Evolutionary conservation across 768 basidiomycete species (phyloP).

Genomic region (Suillus alpinus): DNA sequence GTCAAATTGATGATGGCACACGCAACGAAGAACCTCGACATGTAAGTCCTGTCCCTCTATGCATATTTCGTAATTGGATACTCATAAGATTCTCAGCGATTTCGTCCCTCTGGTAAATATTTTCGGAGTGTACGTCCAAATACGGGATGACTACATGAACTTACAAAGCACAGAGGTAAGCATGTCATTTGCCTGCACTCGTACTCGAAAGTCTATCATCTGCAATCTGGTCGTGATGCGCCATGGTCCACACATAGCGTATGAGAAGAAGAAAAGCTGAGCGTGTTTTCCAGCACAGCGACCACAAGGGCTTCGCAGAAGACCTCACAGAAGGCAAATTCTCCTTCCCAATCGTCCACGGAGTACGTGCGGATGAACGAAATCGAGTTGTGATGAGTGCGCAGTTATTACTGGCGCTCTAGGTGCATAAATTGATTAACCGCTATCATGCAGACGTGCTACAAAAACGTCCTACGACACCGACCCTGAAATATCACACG

Average conservation of each 20-base stretch:
- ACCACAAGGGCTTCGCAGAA: slow-evolving; percentile 67
- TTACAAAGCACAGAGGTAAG: slow-evolving; percentile 79
- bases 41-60: slow-evolving; percentile 40
- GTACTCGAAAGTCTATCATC: not conserved
- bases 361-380: slow-evolving; percentile 71
- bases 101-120: slow-evolving; percentile 92
- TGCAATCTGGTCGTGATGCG: not conserved
- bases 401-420: slow-evolving; percentile 21
- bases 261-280: not conserved
- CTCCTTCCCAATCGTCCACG: slow-evolving; percentile 76
- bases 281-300: slow-evolving; percentile 46
- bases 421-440: not conserved
- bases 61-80: not conserved
- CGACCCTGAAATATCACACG: slow-evolving; percentile 77
- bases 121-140: slow-evolving; percentile 93
- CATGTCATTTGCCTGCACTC: not conserved
- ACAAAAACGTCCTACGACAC: slow-evolving; percentile 85
- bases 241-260: not conserved
- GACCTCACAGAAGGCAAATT: slow-evolving; percentile 82
- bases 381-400: slow-evolving; percentile 84
- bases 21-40: slow-evolving; percentile 54
- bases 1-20: slow-evolving; percentile 97
- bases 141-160: slow-evolving; percentile 97
- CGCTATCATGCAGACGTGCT: slow-evolving; percentile 63
- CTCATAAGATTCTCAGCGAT: slow-evolving; percentile 46